Conservation (phyloP, 768 basidiomycete species). For the Russula compacta region DNA sequence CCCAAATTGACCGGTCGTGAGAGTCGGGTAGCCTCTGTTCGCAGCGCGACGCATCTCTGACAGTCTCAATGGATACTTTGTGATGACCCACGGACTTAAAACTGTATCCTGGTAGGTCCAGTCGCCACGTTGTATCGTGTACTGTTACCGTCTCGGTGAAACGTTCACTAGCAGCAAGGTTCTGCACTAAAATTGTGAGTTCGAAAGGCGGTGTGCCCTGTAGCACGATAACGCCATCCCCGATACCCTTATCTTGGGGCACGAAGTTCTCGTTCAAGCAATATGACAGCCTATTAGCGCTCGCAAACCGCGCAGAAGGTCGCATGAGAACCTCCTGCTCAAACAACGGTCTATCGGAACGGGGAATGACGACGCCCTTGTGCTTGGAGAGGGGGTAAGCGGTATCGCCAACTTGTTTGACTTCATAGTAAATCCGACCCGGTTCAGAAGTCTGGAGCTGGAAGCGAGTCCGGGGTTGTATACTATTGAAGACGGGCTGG, state of each 20-base stretch:
- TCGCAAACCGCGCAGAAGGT: conserved; percentile 74
- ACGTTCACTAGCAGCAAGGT: conserved; percentile 61
- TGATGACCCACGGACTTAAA: conserved; percentile 80
- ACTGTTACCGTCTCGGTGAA: conserved; percentile 48
- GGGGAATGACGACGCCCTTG: conserved; percentile 53
- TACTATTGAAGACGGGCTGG: conserved; percentile 77
- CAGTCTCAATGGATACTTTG: conserved; percentile 64
- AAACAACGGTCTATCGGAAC: conserved; percentile 59
- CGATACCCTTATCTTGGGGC: conserved; percentile 40
- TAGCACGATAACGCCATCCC: conserved; percentile 57
- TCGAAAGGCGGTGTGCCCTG: conserved; percentile 84
- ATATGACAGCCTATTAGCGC: conserved; percentile 53
- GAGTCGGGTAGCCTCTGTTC: conserved; percentile 62
- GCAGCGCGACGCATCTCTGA: conserved; percentile 77
- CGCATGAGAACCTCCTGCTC: conserved; percentile 79
- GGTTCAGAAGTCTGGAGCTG: conserved; percentile 70
- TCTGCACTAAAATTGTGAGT: conserved; percentile 64
- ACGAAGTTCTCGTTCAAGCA: conserved; percentile 65
- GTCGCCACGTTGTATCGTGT: conserved; percentile 51
- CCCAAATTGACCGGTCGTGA: conserved; percentile 54
- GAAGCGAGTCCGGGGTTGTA: conserved; percentile 70
- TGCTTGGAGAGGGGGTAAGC: conserved; percentile 73
- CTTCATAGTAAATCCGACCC: conserved; percentile 82
- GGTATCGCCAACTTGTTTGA: conserved; percentile 79
- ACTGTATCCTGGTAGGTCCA: conserved; percentile 56